Evolutionary conservation across 257 asterid genomes (phyloP), one percentile per base, ranked within the genome.

Genomic region (Capsicum rhomboideum): DNA sequence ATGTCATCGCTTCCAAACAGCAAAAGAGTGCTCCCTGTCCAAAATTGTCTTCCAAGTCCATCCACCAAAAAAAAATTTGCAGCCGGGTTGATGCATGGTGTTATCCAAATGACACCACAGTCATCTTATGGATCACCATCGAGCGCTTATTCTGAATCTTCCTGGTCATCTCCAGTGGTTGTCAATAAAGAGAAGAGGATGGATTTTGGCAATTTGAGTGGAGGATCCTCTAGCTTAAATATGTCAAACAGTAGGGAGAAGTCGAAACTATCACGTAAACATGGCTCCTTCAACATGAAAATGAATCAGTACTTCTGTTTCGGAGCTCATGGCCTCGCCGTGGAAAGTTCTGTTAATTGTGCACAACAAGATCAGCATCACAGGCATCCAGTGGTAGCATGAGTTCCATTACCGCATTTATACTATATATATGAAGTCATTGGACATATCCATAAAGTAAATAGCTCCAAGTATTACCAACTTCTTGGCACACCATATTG

Each of bases 231-330:
- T 12, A 28, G 87, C 71, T 82, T 81, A 49, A 83, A 83, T 58
- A 87, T 84, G 44, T 90, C 91, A 23, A 87, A 91, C 0, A 83
- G 71, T 44, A 42, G 46, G 34, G 89, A 79, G n/a, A 90, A 78
- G 54, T 28, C 74, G 46, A 89, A 87, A 68, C 86, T 83, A 90
- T 91, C 84, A 85, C 89, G 84, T n/a, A 90, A 85, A 40, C 87
- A 85, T 50, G 87, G 68, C 2, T 94, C 98, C 11, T 90, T 95
- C 55, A 91, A 90, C 68, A 34, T 88, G 77, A 90, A 90, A 86
- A 87, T 96, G 97, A 96, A 96, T 85, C 89, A 82, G 66, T 94
- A 91, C 86, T 86, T 94, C 6, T 96, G 98, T 82, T 93, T 93
- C 29, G 97, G 97, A 31, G 92, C 96, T 34, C 93, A 92, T n/a